Base-by-base conservation (phyloP, 768 basidiomycete species). In the Xerocomellus chrysenteron region DNA sequence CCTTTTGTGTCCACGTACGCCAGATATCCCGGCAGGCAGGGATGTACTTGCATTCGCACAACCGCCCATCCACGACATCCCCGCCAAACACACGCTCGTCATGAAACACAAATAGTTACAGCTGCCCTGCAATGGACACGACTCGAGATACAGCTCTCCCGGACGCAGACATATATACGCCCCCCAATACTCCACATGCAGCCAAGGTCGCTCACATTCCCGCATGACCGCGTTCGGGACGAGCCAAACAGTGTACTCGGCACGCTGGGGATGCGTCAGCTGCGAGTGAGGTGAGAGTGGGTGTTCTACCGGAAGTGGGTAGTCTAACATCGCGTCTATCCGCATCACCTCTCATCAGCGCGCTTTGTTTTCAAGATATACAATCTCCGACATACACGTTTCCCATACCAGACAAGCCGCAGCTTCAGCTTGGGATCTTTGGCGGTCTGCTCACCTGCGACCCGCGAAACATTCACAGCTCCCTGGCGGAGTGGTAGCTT, bases 91-190 rank as follows among this genome's bases (percentile, higher is more conserved):
- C 26, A 28, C 26, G 26, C 26, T 28, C 48, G 48, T 49, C 48
- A 17, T 49, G 39, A 19, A 49, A 39, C 14, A 37, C 26, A 17
- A 49, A 49, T 16, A 49, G 36, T 21, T 39, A 36, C 35, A 49
- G 24, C 26, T 39, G 36, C 5, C 24, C 48, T 21, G 21, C 21
- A 21, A 24, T 8, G 24, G 13, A 26, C 24, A 49, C 21, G 80
- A 75, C 12, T 79, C 78, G 1, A 82, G 70, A 62, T 82, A 81
- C 30, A 82, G 65, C 62, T 80, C 78, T 3, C 62, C 73, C 21
- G 80, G 77, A 7, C 80, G 74, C 52, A 76, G 74, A 41, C 19
- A 21, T 21, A 80, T 66, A 61, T 59, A 61, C 17, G 66, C 60
- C 11, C 35, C 37, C 62, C 60, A 63, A 21, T 61, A 56, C 19